phyloP scores from a whole-genome alignment of 306 rosid species.

The Prunus armeniaca region DNA sequence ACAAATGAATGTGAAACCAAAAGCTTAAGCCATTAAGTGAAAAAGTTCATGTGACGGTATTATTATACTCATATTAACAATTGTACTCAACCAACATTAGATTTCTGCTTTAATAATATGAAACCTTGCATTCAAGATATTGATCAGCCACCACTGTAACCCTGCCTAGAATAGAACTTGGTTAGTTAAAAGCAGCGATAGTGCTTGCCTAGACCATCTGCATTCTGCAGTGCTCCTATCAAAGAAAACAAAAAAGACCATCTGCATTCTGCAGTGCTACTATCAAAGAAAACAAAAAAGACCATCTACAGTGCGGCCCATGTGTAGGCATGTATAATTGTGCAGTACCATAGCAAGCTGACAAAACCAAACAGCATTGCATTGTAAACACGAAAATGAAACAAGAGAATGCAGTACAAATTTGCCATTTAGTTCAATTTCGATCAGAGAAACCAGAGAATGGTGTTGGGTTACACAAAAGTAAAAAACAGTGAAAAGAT shows the following conservation, averaged over 20 bases:
- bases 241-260: neutral
- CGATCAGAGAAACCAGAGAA: neutral
- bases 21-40: neutral
- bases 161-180: neutral
- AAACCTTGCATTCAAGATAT: neutral
- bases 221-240: neutral
- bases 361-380: neutral
- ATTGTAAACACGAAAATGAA: neutral
- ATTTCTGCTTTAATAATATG: neutral
- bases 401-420: neutral
- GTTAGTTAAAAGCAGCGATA: neutral
- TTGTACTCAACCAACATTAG: neutral
- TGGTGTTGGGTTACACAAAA: neutral
- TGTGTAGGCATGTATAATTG: too few relatives aligned
- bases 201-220: too few relatives aligned
- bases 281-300: neutral
- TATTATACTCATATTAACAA: too few relatives aligned
- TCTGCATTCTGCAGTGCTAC: neutral
- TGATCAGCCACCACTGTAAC: neutral
- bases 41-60: neutral
- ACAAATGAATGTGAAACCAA: neutral
- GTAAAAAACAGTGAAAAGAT: neutral
- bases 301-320: neutral
- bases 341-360: neutral
- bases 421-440: neutral